These are phyloP conservation scores for Penicilliopsis zonata DNA, from an alignment of 495 filamentous ascomycete genomes.

Conservation along the genomic window DNA sequence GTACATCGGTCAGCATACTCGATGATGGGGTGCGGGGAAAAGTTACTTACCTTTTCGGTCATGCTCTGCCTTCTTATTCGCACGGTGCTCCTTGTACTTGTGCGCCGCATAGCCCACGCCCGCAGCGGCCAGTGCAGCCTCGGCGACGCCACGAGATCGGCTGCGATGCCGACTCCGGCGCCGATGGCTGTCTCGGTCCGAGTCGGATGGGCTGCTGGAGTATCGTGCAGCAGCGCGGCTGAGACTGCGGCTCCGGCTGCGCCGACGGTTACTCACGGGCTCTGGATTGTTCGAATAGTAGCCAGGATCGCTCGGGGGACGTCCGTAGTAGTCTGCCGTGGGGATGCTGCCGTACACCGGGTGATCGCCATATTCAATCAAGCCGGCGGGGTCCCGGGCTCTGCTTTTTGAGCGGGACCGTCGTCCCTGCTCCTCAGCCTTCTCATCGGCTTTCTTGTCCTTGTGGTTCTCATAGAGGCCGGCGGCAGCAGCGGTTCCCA, in stretches of 20 bases:
- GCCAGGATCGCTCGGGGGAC: conserved; percentile 23
- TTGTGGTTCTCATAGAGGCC: conserved; percentile 72
- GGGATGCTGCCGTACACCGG: conserved; percentile 45
- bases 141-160: conserved; percentile 51
- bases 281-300: conserved; percentile 34
- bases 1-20: conserved; percentile 1
- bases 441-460: conserved; percentile 47
- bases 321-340: conserved; percentile 37
- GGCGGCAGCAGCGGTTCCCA: conserved; percentile 67
- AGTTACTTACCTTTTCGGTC: conserved; percentile 16
- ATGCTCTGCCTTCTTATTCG: conserved; percentile 40
- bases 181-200: conserved; percentile 24
- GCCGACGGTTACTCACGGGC: conserved; percentile 14
- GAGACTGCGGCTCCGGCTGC: conserved; percentile 28
- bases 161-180: conserved; percentile 38
- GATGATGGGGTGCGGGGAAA: neutral
- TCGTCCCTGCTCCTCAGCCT: conserved; percentile 32
- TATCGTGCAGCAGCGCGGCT: conserved; percentile 23
- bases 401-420: conserved; percentile 46
- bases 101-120: conserved; percentile 70
- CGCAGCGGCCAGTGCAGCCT: conserved; percentile 55
- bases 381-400: conserved; percentile 46
- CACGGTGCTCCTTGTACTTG: conserved; percentile 49
- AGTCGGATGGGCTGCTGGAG: conserved; percentile 33
- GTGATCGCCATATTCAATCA: conserved; percentile 73